phyloP scores from a whole-genome alignment of 2,329 filamentous ascomycete genomes.

The Lojkania enalia region DNA sequence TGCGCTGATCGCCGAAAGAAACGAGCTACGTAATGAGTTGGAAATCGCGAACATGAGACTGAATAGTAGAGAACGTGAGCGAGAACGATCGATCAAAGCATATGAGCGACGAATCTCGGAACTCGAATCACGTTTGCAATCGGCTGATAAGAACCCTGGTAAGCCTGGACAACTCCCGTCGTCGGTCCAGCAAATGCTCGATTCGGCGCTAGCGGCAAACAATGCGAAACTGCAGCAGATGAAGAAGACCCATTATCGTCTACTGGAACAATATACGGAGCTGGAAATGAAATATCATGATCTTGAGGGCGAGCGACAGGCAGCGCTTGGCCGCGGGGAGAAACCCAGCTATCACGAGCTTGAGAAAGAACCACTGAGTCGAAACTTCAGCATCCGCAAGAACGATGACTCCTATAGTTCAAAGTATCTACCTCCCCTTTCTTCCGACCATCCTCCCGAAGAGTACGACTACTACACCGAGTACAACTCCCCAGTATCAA shows the following conservation, averaged over 20 bases:
- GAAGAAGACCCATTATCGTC: constrained; percentile 56
- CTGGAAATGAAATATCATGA: constrained; percentile 52
- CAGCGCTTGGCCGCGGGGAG: constrained; percentile 30
- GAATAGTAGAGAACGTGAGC: constrained; percentile 54
- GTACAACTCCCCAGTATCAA: constrained; percentile 33
- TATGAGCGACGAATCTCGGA: constrained; percentile 55
- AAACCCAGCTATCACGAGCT: constrained; percentile 15
- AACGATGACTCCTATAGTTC: constrained; percentile 21
- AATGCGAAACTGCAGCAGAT: constrained; percentile 54
- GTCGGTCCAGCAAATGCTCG: constrained; percentile 52
- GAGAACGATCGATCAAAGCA: constrained; percentile 50
- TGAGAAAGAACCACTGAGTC: constrained; percentile 23
- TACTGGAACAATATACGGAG: constrained; percentile 56
- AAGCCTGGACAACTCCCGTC: constrained; percentile 41
- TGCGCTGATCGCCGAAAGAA: constrained; percentile 60
- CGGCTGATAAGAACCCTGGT: constrained; percentile 24
- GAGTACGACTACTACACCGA: constrained; percentile 36
- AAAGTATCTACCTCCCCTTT: constrained; percentile 29
- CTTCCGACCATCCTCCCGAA: constrained; percentile 24
- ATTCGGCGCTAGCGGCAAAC: constrained; percentile 52
- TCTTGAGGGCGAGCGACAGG: constrained; percentile 40
- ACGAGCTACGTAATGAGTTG: constrained; percentile 61
- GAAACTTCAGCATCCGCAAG: constrained; percentile 32
- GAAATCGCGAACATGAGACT: constrained; percentile 64
- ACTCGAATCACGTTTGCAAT: constrained; percentile 44